A percentile compares a stretch with the other conserved stretches of the same genome.
phyloP scores from a whole-genome alignment of 2,329 filamentous ascomycete species.

The Colletotrichum melonis region DNA sequence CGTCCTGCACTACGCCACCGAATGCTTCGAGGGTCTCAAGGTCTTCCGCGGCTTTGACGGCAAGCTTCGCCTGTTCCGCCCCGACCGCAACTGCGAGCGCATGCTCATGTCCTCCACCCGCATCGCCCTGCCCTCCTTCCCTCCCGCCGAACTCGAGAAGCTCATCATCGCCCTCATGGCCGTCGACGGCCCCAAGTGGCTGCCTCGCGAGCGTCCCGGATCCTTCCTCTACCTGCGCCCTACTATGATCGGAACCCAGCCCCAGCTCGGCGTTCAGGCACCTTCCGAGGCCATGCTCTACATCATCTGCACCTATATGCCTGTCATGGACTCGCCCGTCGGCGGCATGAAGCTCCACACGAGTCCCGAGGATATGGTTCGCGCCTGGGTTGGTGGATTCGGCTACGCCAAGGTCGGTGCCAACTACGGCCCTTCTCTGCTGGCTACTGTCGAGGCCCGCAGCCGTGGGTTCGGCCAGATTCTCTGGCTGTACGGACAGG shows the following conservation, averaged over 20 bases:
- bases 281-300: constrained; percentile 90
- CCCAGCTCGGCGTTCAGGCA: constrained; percentile 82
- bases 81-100: constrained; percentile 76
- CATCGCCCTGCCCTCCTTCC: constrained; percentile 81
- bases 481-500: constrained; percentile 88
- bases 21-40: constrained; percentile 90
- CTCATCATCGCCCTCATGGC: constrained; percentile 78
- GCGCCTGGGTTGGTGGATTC: constrained; percentile 94
- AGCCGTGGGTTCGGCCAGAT: constrained; percentile 85
- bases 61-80: constrained; percentile 81
- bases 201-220: constrained; percentile 76
- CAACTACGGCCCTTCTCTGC: constrained; percentile 88
- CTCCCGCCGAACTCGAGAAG: constrained; percentile 77
- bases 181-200: constrained; percentile 82
- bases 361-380: constrained; percentile 82
- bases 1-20: constrained; percentile 88
- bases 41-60: constrained; percentile 83
- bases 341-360: constrained; percentile 81
- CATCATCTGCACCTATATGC: constrained; percentile 77
- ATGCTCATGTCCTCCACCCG: constrained; percentile 70
- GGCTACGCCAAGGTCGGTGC: constrained; percentile 93
- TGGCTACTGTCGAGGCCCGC: constrained; percentile 81
- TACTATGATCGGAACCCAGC: constrained; percentile 85
- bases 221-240: constrained; percentile 87
- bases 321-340: constrained; percentile 60